These are phyloP conservation scores for Thalia dealbata DNA, from an alignment of 176 grass and related monocot species.

Conservation along the genomic window DNA sequence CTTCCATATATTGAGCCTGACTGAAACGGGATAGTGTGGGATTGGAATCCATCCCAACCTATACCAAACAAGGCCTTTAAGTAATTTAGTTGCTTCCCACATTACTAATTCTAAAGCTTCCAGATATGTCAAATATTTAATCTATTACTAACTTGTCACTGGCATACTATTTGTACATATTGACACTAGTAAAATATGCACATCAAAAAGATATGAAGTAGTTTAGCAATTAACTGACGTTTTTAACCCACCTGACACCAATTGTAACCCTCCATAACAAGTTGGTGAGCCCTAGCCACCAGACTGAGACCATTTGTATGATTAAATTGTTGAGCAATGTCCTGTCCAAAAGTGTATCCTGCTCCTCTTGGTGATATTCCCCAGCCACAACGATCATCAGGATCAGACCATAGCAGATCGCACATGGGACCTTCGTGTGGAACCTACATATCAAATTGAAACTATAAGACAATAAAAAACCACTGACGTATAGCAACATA, in stretches of 20 bases:
- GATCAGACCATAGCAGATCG: slow-evolving; percentile 13
- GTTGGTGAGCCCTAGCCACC: slow-evolving; percentile 7
- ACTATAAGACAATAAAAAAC: neutral
- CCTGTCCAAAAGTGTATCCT: slow-evolving; percentile 14
- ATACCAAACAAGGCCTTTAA: too few species aligned
- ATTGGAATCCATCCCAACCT: too few species aligned
- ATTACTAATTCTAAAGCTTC: neutral
- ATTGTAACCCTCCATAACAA: slow-evolving; percentile 16
- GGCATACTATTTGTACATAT: neutral
- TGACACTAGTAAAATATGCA: neutral
- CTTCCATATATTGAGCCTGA: too few species aligned
- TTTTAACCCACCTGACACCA: slow-evolving; percentile 10
- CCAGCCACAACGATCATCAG: slow-evolving; percentile 10
- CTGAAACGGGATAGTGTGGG: too few species aligned
- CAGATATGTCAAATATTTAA: neutral
- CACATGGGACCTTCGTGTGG: slow-evolving; percentile 13
- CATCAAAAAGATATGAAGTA: neutral
- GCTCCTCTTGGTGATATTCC: slow-evolving; percentile 17
- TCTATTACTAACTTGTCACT: neutral
- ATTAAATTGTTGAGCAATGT: slow-evolving; percentile 21
- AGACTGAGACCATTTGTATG: slow-evolving; percentile 10
- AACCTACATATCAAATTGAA: neutral
- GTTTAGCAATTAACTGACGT: neutral
- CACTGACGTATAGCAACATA: too few species aligned
- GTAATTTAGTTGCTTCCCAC: neutral